A percentile compares a stretch with the other conserved stretches of the same genome.
Evolutionary conservation across 768 basidiomycete species (phyloP).

Genomic region (Pleurotus djamor): DNA sequence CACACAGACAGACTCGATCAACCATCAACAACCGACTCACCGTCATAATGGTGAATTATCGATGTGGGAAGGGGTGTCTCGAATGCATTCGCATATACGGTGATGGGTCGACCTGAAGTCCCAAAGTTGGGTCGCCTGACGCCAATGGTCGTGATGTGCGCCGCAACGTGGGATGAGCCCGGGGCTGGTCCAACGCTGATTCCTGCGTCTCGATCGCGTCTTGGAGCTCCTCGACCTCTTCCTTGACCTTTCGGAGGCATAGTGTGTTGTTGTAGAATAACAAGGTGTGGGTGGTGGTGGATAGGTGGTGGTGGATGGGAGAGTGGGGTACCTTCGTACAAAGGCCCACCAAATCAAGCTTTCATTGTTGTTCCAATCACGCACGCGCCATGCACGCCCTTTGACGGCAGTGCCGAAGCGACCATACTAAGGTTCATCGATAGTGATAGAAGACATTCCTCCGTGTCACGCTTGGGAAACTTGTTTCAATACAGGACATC

Average conservation of each 20-base stretch:
- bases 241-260: not conserved
- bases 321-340: no score
- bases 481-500: not conserved
- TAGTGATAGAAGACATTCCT: not conserved
- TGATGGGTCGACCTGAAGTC: constrained; percentile 39
- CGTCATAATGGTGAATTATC: constrained; percentile 74
- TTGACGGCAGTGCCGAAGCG: no score
- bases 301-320: no score
- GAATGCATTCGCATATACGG: constrained; percentile 50
- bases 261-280: no score
- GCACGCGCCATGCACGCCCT: no score
- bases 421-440: not conserved
- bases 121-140: constrained; percentile 62
- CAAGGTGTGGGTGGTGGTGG: no score
- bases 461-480: not conserved
- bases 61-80: constrained; percentile 42
- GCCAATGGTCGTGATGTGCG: constrained; percentile 47
- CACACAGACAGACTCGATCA: not conserved
- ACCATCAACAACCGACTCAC: constrained; percentile 22
- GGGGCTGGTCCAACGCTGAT: constrained; percentile 22
- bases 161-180: constrained; percentile 21
- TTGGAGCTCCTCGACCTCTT: not conserved
- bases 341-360: no score
- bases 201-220: constrained; percentile 19
- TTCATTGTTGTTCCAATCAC: no score